Conservation (phyloP, 148 eudicot genomes). For the Rhododendron kiyosumense region DNA sequence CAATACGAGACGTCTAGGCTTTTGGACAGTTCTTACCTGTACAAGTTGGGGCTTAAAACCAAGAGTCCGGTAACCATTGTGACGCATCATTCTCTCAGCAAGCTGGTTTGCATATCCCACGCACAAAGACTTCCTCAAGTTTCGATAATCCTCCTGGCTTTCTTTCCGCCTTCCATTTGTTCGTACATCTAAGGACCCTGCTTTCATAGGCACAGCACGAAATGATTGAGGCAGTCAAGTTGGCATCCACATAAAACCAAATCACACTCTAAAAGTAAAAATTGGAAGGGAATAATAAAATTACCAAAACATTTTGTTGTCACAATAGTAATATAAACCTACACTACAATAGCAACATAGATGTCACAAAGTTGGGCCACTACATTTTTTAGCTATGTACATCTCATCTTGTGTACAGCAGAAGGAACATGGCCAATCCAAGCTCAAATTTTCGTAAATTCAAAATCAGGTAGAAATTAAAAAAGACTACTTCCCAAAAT, state of each 20-base stretch:
- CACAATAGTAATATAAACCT: neutral
- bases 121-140: constrained; percentile 78
- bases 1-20: neutral
- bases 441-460: neutral
- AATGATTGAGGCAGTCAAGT: neutral
- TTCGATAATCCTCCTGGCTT: constrained; percentile 48
- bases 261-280: neutral
- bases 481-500: neutral
- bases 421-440: neutral
- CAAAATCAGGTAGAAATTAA: neutral
- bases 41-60: constrained; percentile 86
- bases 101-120: constrained; percentile 92
- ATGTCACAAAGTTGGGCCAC: neutral
- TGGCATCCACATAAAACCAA: neutral
- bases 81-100: constrained; percentile 87
- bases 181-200: constrained; percentile 63
- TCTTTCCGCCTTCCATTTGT: constrained; percentile 53
- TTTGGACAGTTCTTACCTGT: constrained; percentile 40
- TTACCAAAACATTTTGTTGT: neutral
- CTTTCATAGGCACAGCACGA: neutral
- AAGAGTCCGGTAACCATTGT: constrained; percentile 84
- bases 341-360: neutral
- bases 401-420: neutral
- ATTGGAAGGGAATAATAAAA: neutral
- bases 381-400: neutral